Base-by-base conservation (phyloP, 2,329 filamentous ascomycete species). In the Thielaviopsis musarum region DNA sequence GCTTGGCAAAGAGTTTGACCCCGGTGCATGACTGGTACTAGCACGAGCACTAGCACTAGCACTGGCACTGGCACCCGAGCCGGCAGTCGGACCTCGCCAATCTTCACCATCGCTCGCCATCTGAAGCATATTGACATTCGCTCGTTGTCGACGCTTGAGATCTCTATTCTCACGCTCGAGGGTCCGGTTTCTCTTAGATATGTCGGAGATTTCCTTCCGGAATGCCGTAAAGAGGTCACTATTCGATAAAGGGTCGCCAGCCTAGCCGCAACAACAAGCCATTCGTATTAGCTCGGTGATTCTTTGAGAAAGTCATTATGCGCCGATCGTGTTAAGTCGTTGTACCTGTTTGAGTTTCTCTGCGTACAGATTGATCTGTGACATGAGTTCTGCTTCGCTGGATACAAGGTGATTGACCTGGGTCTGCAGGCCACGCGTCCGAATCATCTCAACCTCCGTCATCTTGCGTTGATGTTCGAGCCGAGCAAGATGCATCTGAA, bases 331-430 rank as follows among this genome's bases (percentile, higher is more conserved):
- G 7, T 24, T 63, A 24, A 17, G 26, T 22, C 63, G 59, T 71
- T 80, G 72, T 81, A 95, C 91, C 87, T 98, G 93, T 76, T 97
- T 97, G 74, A 97, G 97, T 74, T 97, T 98, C 70, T 98, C 93
- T 26, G 96, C 91, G 67, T 98, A 98, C 66, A 96, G 91, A 70
- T 96, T 97, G 66, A 98, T 82, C 72, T 98, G 93, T 66, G 88
- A 94, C 62, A 93, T 79, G 59, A 98, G 78, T 71, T 97, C 91
- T 17, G 88, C 86, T 73, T 98, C 93, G 10, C 91, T 97, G 72
- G 95, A 93, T 41, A 90, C 93, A 70, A 97, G 96, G 1, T 90
- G 94, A 65, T 91, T 88, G 24, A 97, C 90, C 72, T 98, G 93
- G 41, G 83, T 79, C 66, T 93, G 95, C 57, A 98, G 78, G 64